Evolutionary conservation across 2,329 filamentous ascomycete genomes (phyloP).

Genomic region (Fusarium pseudograminearum): DNA sequence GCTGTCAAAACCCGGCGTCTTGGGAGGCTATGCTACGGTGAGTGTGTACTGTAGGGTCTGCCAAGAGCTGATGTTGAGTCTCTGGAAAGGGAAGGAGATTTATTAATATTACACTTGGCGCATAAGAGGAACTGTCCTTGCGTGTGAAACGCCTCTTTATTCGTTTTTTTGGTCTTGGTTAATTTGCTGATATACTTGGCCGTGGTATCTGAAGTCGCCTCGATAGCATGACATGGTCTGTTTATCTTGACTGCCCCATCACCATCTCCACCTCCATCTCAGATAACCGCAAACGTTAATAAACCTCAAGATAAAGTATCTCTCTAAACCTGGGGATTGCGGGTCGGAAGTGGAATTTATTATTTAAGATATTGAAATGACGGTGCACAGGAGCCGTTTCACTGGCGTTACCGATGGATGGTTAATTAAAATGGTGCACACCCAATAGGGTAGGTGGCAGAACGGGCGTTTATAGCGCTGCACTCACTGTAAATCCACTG

Average conservation of each 20-base stretch:
- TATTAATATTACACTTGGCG: not conserved
- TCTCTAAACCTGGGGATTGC: slow-evolving; percentile 12
- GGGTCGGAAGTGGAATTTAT: slow-evolving; percentile 20
- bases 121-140: not conserved
- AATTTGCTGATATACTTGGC: not conserved
- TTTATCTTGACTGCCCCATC: not conserved
- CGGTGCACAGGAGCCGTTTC: not conserved
- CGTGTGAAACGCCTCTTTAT: not conserved
- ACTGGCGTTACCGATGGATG: not conserved
- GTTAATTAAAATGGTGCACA: not conserved
- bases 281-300: slow-evolving; percentile 2
- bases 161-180: not conserved
- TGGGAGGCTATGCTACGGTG: slow-evolving; percentile 9
- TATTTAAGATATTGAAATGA: slow-evolving; percentile 7
- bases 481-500: not conserved
- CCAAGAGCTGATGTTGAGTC: not conserved
- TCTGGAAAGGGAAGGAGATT: slow-evolving; percentile 36
- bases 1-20: slow-evolving; percentile 29
- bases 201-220: not conserved
- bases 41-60: not conserved
- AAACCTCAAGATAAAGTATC: not conserved
- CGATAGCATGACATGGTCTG: not conserved
- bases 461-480: not conserved
- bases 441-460: not conserved
- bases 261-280: not conserved